Conservation (phyloP, 2,329 filamentous ascomycete species). For the Exserohilum rostratum region DNA sequence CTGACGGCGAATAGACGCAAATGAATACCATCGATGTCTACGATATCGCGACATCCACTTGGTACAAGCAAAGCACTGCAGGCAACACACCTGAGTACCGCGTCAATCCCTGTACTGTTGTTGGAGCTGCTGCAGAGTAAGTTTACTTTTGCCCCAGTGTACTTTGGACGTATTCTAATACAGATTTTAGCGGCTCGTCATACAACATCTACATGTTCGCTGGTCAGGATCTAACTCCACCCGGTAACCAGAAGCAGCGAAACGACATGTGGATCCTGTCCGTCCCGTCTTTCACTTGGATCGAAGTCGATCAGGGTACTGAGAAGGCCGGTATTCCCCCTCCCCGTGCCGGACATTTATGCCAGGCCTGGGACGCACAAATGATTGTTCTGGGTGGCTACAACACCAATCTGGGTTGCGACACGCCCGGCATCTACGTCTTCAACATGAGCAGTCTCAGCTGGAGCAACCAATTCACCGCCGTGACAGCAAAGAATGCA, state of each 20-base stretch:
- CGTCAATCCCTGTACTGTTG: slow-evolving; percentile 73
- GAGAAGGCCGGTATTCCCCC: slow-evolving; percentile 53
- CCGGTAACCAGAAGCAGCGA: slow-evolving; percentile 64
- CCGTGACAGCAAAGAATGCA: slow-evolving; percentile 63
- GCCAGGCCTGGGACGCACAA: slow-evolving; percentile 78
- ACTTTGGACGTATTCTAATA: slow-evolving; percentile 10
- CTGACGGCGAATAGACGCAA: slow-evolving; percentile 53
- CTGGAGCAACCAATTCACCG: slow-evolving; percentile 75
- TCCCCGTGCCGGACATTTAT: slow-evolving; percentile 74
- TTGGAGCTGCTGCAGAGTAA: slow-evolving; percentile 71
- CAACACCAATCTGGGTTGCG: slow-evolving; percentile 65
- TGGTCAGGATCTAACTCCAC: slow-evolving; percentile 73
- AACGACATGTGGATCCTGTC: slow-evolving; percentile 81
- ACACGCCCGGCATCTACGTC: slow-evolving; percentile 72
- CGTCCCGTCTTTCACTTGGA: slow-evolving; percentile 82
- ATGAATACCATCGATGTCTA: slow-evolving; percentile 83
- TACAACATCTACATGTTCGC: slow-evolving; percentile 82
- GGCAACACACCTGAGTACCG: slow-evolving; percentile 64
- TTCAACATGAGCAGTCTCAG: slow-evolving; percentile 74
- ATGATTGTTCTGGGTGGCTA: slow-evolving; percentile 80
- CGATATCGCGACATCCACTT: slow-evolving; percentile 71
- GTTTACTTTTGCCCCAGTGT: slow-evolving; percentile 1
- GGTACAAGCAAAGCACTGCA: slow-evolving; percentile 75
- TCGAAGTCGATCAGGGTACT: slow-evolving; percentile 61
- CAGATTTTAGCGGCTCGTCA: slow-evolving; percentile 63